These are phyloP conservation scores for Massarina eburnea DNA, from an alignment of 2,329 filamentous ascomycete genomes.

Conservation along the genomic window DNA sequence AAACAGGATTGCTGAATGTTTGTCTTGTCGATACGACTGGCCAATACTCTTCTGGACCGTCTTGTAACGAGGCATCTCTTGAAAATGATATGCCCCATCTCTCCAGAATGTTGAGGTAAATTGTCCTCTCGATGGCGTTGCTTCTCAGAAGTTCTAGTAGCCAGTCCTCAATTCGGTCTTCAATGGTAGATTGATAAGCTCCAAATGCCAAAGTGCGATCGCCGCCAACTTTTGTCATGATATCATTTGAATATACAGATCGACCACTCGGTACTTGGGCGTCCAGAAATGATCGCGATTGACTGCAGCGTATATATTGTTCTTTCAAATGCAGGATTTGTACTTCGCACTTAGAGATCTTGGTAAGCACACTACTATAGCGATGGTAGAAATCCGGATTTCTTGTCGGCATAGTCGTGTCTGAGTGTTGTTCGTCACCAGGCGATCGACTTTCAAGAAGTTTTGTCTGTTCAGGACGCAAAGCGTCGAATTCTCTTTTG, in stretches of 20 bases:
- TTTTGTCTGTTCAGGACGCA: too few relatives aligned
- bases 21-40: too few relatives aligned
- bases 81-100: too few relatives aligned
- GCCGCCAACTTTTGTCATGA: neutral
- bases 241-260: neutral
- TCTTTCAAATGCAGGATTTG: constrained; percentile 6
- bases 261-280: constrained; percentile 1
- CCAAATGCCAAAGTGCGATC: neutral
- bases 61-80: too few relatives aligned
- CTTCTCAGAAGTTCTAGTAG: constrained; percentile 4
- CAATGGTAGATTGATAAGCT: neutral
- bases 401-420: too few relatives aligned
- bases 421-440: too few relatives aligned
- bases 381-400: too few relatives aligned
- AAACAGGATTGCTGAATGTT: too few relatives aligned
- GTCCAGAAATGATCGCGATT: neutral
- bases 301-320: neutral
- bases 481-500: too few relatives aligned
- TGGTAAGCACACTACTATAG: too few relatives aligned
- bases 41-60: too few relatives aligned
- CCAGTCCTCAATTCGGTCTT: constrained; percentile 8
- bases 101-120: constrained; percentile 6
- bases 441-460: too few relatives aligned
- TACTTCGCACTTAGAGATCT: constrained; percentile 6
- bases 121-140: constrained; percentile 6